Evolutionary conservation across 441 rosid genomes (phyloP).

Genomic region (Gossypium aridum): DNA sequence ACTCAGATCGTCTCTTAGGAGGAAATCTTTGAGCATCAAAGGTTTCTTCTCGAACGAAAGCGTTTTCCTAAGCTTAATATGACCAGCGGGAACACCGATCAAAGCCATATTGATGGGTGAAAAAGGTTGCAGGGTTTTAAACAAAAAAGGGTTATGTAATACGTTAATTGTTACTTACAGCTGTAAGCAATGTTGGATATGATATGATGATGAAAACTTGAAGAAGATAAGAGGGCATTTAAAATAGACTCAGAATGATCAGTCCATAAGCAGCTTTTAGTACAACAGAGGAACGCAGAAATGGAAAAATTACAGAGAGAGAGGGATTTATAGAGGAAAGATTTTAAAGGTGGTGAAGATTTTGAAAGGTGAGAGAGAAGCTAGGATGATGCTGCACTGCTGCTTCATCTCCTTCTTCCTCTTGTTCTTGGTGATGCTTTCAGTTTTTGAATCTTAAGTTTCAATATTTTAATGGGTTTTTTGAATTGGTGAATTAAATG

Average conservation of each 20-base stretch:
- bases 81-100: conserved; percentile 10
- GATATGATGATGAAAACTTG: background rate
- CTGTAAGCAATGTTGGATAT: background rate
- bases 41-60: conserved; percentile 21
- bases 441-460: conserved; percentile 30
- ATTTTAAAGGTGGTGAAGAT: conserved; percentile 7
- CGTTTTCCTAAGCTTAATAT: conserved; percentile 16
- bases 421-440: background rate
- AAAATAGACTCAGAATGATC: background rate
- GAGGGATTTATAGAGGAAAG: background rate
- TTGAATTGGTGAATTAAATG: conserved; percentile 11
- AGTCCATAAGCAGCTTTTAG: background rate
- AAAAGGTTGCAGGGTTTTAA: background rate
- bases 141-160: background rate
- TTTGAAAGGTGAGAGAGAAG: conserved; percentile 11
- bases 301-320: background rate
- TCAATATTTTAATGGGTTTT: conserved; percentile 20
- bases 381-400: conserved; percentile 1
- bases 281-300: background rate
- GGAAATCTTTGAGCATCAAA: conserved; percentile 53
- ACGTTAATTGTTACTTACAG: background rate
- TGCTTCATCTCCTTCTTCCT: background rate
- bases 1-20: conserved; percentile 60
- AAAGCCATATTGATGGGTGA: background rate
- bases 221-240: background rate